Percentiles rank a stretch among this genome's conserved stretches.
Evolutionary conservation across 257 asterid genomes (phyloP).

Genomic region (Capsicum rhomboideum): DNA sequence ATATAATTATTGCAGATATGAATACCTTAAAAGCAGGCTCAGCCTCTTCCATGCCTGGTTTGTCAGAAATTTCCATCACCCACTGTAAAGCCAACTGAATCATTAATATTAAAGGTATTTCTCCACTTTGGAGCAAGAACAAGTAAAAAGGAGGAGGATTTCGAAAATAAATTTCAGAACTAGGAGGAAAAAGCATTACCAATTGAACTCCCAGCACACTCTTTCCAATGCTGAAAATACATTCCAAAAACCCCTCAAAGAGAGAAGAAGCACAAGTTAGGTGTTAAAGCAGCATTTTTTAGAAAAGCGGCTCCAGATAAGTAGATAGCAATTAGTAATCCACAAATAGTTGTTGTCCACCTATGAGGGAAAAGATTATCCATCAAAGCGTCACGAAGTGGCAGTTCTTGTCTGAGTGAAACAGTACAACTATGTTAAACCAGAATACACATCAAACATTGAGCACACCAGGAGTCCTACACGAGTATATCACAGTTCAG

Average conservation of each 20-base stretch:
- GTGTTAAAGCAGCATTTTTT: neutral
- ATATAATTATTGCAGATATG: neutral
- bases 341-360: neutral
- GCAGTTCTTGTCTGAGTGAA: neutral
- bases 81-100: constrained; percentile 23
- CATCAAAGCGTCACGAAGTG: neutral
- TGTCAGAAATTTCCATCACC: constrained; percentile 59
- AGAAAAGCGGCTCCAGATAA: neutral
- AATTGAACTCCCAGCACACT: constrained; percentile 50
- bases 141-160: neutral
- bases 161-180: neutral
- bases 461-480: neutral
- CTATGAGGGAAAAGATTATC: neutral
- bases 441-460: neutral
- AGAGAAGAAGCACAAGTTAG: constrained; percentile 25
- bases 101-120: neutral
- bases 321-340: neutral
- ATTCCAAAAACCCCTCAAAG: constrained; percentile 20
- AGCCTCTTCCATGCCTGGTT: constrained; percentile 47
- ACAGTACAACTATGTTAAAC: neutral
- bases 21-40: constrained; percentile 62
- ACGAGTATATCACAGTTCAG: neutral
- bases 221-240: constrained; percentile 46
- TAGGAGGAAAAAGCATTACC: constrained; percentile 28
- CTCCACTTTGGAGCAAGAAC: neutral